phyloP scores from a whole-genome alignment of 2,329 filamentous ascomycete species.

The Hypoxylon sp. region DNA sequence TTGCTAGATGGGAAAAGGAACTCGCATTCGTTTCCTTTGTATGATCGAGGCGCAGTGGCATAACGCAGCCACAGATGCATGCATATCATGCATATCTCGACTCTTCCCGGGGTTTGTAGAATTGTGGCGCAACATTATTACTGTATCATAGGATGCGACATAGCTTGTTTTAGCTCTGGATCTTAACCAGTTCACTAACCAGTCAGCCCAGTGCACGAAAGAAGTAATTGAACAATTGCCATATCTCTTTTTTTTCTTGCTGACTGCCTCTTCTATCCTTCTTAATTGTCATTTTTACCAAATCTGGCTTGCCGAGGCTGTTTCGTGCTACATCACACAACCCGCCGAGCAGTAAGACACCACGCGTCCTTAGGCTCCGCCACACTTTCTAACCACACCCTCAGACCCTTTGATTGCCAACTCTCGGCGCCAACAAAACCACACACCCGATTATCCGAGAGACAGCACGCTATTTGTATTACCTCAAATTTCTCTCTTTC shows the following conservation, averaged over 20 bases:
- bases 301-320: constrained; percentile 19
- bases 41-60: constrained; percentile 8
- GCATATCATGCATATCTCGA: too few species aligned
- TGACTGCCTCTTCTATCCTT: not conserved
- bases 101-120: not conserved
- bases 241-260: not conserved
- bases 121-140: constrained; percentile 10
- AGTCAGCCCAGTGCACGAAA: too few species aligned
- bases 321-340: constrained; percentile 4
- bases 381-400: constrained; percentile 19
- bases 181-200: constrained; percentile 6
- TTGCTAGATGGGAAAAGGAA: not conserved
- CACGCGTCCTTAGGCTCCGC: constrained; percentile 37
- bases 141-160: constrained; percentile 13
- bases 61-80: constrained; percentile 2
- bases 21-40: constrained; percentile 1
- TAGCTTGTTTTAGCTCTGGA: constrained; percentile 14
- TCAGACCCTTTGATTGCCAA: constrained; percentile 19
- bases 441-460: constrained; percentile 32
- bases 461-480: constrained; percentile 31
- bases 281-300: constrained; percentile 4
- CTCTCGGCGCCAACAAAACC: constrained; percentile 33
- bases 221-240: constrained; percentile 7
- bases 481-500: constrained; percentile 8
- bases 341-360: constrained; percentile 19